These are phyloP conservation scores for Acanthamoeba healyi DNA, from an alignment of 208 protist genomes.

Conservation along the genomic window DNA sequence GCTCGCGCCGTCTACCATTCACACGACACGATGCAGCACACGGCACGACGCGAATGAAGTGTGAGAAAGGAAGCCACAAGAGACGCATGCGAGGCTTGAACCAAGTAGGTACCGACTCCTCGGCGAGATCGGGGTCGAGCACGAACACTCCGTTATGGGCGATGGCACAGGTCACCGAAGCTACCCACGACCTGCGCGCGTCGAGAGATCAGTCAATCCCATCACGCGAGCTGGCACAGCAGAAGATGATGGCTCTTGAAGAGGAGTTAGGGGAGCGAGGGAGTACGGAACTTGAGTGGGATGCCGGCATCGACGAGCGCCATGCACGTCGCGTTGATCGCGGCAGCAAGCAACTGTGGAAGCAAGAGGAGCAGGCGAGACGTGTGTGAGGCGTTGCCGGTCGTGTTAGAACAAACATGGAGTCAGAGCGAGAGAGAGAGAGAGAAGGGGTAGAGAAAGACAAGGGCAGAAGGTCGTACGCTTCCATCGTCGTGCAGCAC, in stretches of 20 bases:
- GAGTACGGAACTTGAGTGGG: slow-evolving; percentile 20
- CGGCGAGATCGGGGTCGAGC: slow-evolving; percentile 36
- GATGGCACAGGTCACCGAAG: slow-evolving; percentile 33
- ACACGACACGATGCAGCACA: background rate
- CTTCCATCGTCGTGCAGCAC: slow-evolving; percentile 66
- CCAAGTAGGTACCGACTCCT: background rate
- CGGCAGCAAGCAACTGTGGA: slow-evolving; percentile 16
- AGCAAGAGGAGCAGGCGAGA: too few relatives aligned
- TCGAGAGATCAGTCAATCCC: background rate
- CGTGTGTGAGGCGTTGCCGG: too few relatives aligned
- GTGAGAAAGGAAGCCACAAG: background rate
- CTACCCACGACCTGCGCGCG: background rate
- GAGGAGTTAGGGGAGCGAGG: too few relatives aligned
- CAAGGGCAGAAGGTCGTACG: background rate
- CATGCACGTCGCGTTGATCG: slow-evolving; percentile 61
- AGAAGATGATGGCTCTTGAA: too few relatives aligned
- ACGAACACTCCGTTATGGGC: background rate
- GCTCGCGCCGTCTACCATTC: background rate
- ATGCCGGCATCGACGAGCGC: slow-evolving; percentile 64
- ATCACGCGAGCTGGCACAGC: background rate
- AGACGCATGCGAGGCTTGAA: background rate
- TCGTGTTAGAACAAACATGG: too few relatives aligned
- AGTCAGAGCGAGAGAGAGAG: background rate
- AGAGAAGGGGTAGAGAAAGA: background rate
- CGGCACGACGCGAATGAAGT: background rate